Conservation (phyloP, 2,329 filamentous ascomycete species). For the Colletotrichum lentis region DNA sequence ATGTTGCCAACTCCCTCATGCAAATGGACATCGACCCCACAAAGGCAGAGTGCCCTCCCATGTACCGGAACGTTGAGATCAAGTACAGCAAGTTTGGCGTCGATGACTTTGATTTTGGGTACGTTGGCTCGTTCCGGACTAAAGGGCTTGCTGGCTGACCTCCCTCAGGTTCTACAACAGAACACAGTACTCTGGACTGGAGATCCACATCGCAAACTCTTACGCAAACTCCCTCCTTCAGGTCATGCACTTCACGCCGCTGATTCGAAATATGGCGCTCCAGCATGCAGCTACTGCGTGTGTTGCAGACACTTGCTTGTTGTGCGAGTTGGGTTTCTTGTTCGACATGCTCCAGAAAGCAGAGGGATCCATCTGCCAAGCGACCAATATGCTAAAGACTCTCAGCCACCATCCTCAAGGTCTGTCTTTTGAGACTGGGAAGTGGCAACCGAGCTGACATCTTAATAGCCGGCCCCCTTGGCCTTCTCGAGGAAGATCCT, state of each 20-base stretch:
- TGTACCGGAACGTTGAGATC: conserved; percentile 95
- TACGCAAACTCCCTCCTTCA: conserved; percentile 94
- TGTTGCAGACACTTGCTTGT: conserved; percentile 80
- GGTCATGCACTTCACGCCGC: conserved; percentile 87
- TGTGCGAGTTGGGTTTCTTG: conserved; percentile 94
- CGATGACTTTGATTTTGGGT: conserved; percentile 99
- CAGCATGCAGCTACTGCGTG: conserved; percentile 89
- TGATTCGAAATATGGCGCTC: conserved; percentile 86
- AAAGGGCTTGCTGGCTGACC: conserved; percentile 36
- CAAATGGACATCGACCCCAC: conserved; percentile 75
- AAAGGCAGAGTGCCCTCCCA: conserved; percentile 82
- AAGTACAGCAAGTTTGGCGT: conserved; percentile 99
- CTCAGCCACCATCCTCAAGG: conserved; percentile 84
- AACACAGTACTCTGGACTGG: conserved; percentile 87
- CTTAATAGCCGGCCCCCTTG: conserved; percentile 70
- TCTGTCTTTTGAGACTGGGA: conserved; percentile 43
- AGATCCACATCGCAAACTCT: conserved; percentile 96
- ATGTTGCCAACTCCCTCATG: conserved; percentile 71
- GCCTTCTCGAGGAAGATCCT: conserved; percentile 84
- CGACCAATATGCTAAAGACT: conserved; percentile 91
- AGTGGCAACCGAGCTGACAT: conserved; percentile 39
- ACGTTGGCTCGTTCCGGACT: conserved; percentile 45
- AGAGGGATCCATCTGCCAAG: conserved; percentile 91
- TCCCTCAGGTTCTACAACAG: conserved; percentile 85
- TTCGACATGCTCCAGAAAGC: conserved; percentile 99